Base-by-base conservation (phyloP, 768 basidiomycete genomes). In the Mrakia blollopis region DNA sequence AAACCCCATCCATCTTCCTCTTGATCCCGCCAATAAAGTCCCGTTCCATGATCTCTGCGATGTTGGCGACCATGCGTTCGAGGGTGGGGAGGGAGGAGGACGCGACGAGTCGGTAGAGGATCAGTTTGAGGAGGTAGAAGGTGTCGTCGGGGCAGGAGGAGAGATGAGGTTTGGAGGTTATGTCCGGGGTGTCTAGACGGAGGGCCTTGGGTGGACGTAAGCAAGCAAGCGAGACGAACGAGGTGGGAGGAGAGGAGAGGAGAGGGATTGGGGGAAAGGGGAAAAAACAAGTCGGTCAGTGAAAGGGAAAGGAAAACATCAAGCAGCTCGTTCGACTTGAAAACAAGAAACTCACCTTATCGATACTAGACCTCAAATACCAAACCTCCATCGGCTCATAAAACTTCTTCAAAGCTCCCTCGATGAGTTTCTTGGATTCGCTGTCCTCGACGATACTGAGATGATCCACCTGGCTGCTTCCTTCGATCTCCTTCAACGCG, bases 71-170 rank as follows among this genome's bases (percentile, higher is more conserved):
- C 72, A 89, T 89, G 37, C 85, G 86, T 77, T 88, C 86, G 2
- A 93, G 86, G 3, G 87, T 88, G 8, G 83, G 81, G 5, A 89
- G 79, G 3, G 91, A 91, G 0, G 93, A 93, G 0, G 91, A 91
- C 0, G 92, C 91, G 25, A 97, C 82, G 44, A 94, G 84, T 16
- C 97, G 88, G 28, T 88, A 86, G 7, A 94, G 86, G 3, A 95
- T 90, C 10, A 89, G 87, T 83, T 97, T 98, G 77, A 98, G 86
- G 76, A 99, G 91, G 84, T 97, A 99, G 85, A 98, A 99, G 2
- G 91, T 91, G 80, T 98, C 97, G 83, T 99, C 97, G 0, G 86
- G 82, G 1, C 82, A 81, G 32, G 85, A 85, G 0, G 84, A 84
- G 37, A 85, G 74, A 77, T 85, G 71, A 88, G 92, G 57, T 80